Base-by-base conservation (phyloP, 2,329 filamentous ascomycete genomes). In the Nigrograna mackinnonii region DNA sequence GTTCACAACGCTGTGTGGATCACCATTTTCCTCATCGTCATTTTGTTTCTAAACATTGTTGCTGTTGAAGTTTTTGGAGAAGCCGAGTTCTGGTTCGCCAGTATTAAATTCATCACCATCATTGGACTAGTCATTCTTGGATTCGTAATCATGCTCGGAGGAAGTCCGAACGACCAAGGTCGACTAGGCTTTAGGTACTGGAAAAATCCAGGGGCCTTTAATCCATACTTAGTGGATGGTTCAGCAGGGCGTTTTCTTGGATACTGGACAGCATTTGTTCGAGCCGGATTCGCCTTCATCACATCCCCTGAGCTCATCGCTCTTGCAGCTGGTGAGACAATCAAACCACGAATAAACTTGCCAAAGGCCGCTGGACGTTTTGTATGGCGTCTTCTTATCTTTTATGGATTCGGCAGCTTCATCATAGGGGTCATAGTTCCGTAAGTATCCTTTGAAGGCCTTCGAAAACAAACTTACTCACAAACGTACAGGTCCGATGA, bases 111-210 rank as follows among this genome's bases (percentile, higher is more conserved):
- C 35, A 47, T 68, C 6, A 66, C 62, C 4, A 66, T 66, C 34
- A 65, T 68, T 44, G 64, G 60, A 2, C 50, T 68, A 1, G 58
- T 68, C 37, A 64, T 66, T 28, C 53, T 66, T 6, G 63, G 63
- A 5, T 57, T 67, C 32, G 59, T 65, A 33, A 66, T 67, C 43
- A 65, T 66, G 62, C 46, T 67, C 2, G 64, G 63, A 4, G 64
- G 64, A 4, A 62, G 58, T 41, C 63, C 64, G 0, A 66, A 67
- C 20, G 55, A 60, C 18, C 62, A 67, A 43, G 64, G 24, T n/a
- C 38, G 37, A 16, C 49, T 67, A 1, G 86, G 86, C 1, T 89
- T 89, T 59, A 66, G 74, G 22, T 88, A 87, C 64, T 90, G 86
- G 87, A 78, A 72, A 32, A 62, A 83, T 14, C 86, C 86, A 0